Evolutionary conservation across 768 basidiomycete species (phyloP), one percentile per base, ranked within the genome.

Genomic region (Cubamyces lactineus): DNA sequence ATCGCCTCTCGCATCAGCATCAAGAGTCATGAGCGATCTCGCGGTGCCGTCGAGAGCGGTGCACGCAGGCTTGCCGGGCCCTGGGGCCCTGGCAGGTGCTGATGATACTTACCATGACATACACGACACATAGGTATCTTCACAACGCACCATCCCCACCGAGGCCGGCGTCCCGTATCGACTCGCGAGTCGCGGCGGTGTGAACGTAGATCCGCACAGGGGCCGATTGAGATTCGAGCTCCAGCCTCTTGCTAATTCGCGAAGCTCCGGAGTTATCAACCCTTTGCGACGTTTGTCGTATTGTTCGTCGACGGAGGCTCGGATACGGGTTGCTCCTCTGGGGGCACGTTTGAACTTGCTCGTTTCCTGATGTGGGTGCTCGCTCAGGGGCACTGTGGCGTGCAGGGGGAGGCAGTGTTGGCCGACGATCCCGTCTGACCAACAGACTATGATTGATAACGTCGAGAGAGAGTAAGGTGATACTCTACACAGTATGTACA

Each of bases 361-460:
- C 34, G 34, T 34, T 34, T 23, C 24, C 7, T 49, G 26, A 49
- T 49, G 15, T 23, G 2, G 51, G 51, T 51, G 50, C 50, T 34
- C 17, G 19, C 12, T 47, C 23, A 47, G 26, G 48, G 24, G 28
- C 28, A 7, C 28, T 3, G 17, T 23, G 28, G 48, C 17, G 51
- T 24, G 11, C 19, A 47, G 46, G 19, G 21, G 52, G 52, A 53
- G 38, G 52, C 52, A 30, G 41, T 53, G 52, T 40, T 30, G 16
- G 43, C 34, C 40, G 48, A 58, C 49, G 51, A 49, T 26, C 34
- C 34, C 34, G 34, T 34, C 48, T 49, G 48, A 28, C 55, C 45
- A 47, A 39, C 45, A n/a, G 28, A 21, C 43, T 11, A 39, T 47
- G 61, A 62, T 57, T 34, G 61, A 63, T 58, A 47, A 63, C 56